A percentile compares a stretch with the other conserved stretches of the same genome.
phyloP scores from a whole-genome alignment of 73 alveolate species.

The Paramecium bursaria region DNA sequence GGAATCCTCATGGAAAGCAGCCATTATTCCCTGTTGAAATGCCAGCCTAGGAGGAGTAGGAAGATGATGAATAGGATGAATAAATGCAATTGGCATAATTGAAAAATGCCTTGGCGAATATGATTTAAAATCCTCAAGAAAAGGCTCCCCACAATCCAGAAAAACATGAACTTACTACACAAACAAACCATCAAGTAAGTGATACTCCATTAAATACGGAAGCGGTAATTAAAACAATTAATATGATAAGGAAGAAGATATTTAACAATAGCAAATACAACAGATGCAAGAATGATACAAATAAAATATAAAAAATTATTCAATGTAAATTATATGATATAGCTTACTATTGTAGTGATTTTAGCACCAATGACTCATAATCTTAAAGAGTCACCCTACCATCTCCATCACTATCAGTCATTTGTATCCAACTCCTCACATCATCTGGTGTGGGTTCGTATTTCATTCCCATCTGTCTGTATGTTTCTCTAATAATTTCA shows the following conservation, averaged over 20 bases:
- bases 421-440: constrained; percentile 69
- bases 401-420: constrained; percentile 70
- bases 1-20: constrained; percentile 80
- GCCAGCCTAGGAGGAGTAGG: constrained; percentile 1
- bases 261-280: no score
- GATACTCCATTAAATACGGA: constrained; percentile 72
- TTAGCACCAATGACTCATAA: constrained; percentile 60
- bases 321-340: constrained; percentile 52
- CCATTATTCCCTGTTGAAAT: constrained; percentile 49
- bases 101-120: constrained; percentile 65
- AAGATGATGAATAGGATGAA: constrained; percentile 35
- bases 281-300: no score
- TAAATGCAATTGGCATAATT: constrained; percentile 38
- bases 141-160: constrained; percentile 72
- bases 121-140: constrained; percentile 44
- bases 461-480: constrained; percentile 66
- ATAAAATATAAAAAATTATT: no score
- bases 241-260: no score
- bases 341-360: constrained; percentile 48
- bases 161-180: constrained; percentile 65
- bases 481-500: constrained; percentile 68
- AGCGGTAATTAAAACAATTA: constrained; percentile 42
- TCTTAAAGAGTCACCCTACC: constrained; percentile 62
- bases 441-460: constrained; percentile 69
- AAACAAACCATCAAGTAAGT: constrained; percentile 65